Conservation (phyloP, 257 asterid species). For the Galeopsis tetrahit region DNA sequence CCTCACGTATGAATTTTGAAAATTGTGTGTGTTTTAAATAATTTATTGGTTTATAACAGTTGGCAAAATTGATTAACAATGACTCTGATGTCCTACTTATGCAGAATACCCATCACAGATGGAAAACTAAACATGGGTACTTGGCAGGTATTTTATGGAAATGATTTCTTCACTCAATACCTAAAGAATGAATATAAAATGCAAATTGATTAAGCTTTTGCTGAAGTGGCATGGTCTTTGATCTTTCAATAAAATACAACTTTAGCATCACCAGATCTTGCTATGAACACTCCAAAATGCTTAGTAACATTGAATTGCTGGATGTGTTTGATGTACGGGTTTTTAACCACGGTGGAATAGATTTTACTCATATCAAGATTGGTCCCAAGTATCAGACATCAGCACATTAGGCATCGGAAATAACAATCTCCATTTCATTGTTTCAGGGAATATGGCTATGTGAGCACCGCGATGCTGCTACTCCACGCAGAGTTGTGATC, state of each 20-base stretch:
- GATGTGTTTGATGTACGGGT: too few relatives aligned
- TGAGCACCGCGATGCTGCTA: slow-evolving; percentile 93
- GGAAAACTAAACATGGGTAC: slow-evolving; percentile 95
- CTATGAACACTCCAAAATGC: background rate
- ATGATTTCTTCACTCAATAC: too few relatives aligned
- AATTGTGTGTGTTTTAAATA: background rate
- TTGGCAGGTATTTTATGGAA: slow-evolving; percentile 75
- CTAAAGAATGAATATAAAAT: background rate
- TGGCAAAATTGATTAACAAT: slow-evolving; percentile 17
- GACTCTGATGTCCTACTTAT: slow-evolving; percentile 29
- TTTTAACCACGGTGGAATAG: background rate
- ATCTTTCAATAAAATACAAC: too few relatives aligned
- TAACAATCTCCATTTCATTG: background rate
- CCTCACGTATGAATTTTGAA: slow-evolving; percentile 56
- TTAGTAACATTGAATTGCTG: background rate
- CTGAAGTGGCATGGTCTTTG: background rate
- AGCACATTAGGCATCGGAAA: background rate
- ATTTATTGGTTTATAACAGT: slow-evolving; percentile 2
- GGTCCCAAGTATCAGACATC: background rate
- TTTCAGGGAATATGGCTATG: slow-evolving; percentile 97
- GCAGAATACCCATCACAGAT: slow-evolving; percentile 90
- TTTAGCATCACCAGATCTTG: background rate
- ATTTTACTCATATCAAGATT: slow-evolving; percentile 1
- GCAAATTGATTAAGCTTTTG: background rate
- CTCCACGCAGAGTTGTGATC: slow-evolving; percentile 79